Evolutionary conservation across 2,329 filamentous ascomycete genomes (phyloP), one percentile per base, ranked within the genome.

Genomic region (Fusarium praegraminearum): DNA sequence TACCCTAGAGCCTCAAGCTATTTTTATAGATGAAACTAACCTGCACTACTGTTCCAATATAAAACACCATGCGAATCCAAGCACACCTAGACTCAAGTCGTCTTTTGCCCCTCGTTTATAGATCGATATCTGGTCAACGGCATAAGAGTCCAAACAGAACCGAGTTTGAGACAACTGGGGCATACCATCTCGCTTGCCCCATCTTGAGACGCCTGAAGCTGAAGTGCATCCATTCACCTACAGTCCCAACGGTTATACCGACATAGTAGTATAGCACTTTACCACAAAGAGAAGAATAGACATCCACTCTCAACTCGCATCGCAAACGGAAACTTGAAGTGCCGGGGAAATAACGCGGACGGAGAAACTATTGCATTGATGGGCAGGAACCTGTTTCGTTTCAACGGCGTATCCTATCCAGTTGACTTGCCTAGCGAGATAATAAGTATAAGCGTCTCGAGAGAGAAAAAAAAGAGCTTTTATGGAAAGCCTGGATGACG

Each of bases 311-410:
- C 20, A 22, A 22, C 20, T 22, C 20, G 20, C 20, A 22, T 22
- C 20, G 20, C 20, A 22, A 22, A 24, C 53, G 61, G 61, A 60
- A 65, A 65, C 24, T 36, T 26, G 28, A 55, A 20, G 52, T 41
- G 52, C 65, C 62, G 61, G 66, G 55, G 26, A 52, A 52, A 69
- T 67, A 70, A 33, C 35, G 66, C 66, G 66, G 66, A 35, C 40
- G 43, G 51, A 36, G 62, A 67, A 58, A 67, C 46, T 57, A 26
- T 40, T 62, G 61, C 55, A 69, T 69, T 43, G 9, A 36, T 4
- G 43, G 49, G 44, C 43, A 44, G 28, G 35, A 50, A 30, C 62
- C 44, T 70, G 66, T 70, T 69, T 69, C 62, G 67, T 69, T 69
- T 69, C 65, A 69, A 40, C 33, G 32, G 16, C 40, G 36, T 32